Evolutionary conservation across 192 early-diverging fungal genomes (phyloP).

Genomic region (Coemansia sp.): DNA sequence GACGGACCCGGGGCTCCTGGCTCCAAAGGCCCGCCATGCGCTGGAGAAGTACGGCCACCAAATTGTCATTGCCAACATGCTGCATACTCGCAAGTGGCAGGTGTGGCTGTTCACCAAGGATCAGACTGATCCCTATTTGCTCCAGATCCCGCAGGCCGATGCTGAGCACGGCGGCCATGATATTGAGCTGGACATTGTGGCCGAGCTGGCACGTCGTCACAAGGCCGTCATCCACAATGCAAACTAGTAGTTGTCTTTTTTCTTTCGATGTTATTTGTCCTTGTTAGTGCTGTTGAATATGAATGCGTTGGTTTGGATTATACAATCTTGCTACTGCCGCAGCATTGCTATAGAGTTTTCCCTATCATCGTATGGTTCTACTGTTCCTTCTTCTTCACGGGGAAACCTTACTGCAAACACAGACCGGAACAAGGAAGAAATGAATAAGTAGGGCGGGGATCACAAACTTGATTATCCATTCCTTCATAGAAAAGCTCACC

Average conservation of each 20-base stretch:
- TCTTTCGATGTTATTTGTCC: background rate
- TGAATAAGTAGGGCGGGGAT: background rate
- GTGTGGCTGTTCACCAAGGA: conserved; percentile 64
- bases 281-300: background rate
- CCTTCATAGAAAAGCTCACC: too few relatives aligned
- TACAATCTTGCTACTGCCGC: background rate
- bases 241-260: background rate
- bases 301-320: background rate
- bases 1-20: conserved; percentile 82
- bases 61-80: conserved; percentile 94
- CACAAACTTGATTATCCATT: too few relatives aligned
- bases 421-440: background rate
- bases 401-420: background rate
- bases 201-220: conserved; percentile 40
- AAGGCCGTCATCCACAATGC: conserved; percentile 10
- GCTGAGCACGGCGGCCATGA: conserved; percentile 21
- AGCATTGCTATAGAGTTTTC: background rate
- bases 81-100: conserved; percentile 82
- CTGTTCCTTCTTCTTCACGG: too few relatives aligned
- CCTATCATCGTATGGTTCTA: too few relatives aligned
- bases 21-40: conserved; percentile 77
- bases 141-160: conserved; percentile 35
- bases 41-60: conserved; percentile 92
- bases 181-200: conserved; percentile 45
- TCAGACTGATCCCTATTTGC: conserved; percentile 22